A percentile compares a stretch with the other conserved stretches of the same genome.
Conservation (phyloP, 2,329 filamentous ascomycete species). For the Claviceps spartinae region DNA sequence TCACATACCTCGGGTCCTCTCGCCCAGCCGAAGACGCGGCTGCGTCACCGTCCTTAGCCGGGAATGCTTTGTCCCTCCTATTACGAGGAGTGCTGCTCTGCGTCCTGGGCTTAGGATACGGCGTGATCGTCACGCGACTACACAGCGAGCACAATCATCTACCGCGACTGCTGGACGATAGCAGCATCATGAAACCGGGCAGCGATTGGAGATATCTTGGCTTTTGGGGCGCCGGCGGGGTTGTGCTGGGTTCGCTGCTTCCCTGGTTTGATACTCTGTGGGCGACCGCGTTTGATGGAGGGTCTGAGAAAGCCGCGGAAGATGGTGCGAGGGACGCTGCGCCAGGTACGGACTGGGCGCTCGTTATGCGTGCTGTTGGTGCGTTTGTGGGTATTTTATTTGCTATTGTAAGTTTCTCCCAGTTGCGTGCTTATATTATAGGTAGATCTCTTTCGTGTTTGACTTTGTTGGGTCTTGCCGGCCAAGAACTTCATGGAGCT, state of each 20-base stretch:
- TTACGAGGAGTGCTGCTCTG: conserved; percentile 56
- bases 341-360: conserved; percentile 57
- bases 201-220: conserved; percentile 54
- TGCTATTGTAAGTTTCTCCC: conserved; percentile 54
- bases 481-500: no score
- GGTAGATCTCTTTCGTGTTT: no score
- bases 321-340: conserved; percentile 21
- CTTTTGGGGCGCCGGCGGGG: conserved; percentile 72
- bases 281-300: conserved; percentile 37
- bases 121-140: conserved; percentile 65
- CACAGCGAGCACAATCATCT: conserved; percentile 53
- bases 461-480: no score
- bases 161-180: conserved; percentile 39
- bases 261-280: conserved; percentile 75
- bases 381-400: conserved; percentile 48
- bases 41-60: conserved; percentile 12
- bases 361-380: conserved; percentile 43
- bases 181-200: conserved; percentile 24
- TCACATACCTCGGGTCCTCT: conserved; percentile 20
- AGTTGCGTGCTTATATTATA: neutral
- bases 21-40: conserved; percentile 10
- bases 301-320: conserved; percentile 15
- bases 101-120: conserved; percentile 68
- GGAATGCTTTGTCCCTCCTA: conserved; percentile 32
- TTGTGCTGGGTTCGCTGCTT: conserved; percentile 63